A percentile compares a stretch with the other conserved stretches of the same genome.
Evolutionary conservation across 306 rosid species (phyloP).

Genomic region (Medicago arabica): DNA sequence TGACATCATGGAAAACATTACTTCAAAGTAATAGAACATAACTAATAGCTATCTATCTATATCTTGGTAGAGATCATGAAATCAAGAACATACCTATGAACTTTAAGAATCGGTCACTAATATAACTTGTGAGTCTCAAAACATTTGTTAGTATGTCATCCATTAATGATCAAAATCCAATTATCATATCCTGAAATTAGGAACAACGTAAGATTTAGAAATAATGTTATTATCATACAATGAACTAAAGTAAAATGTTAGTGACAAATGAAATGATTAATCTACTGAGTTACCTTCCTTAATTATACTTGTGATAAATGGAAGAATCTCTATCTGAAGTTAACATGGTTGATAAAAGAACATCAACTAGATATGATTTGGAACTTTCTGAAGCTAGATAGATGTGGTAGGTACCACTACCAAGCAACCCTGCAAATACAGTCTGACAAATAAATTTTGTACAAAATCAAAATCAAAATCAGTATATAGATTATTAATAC

Average conservation of each 20-base stretch:
- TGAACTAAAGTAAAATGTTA: not conserved
- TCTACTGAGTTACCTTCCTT: not conserved
- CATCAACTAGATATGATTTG: not conserved
- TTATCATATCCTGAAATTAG: slow-evolving; percentile 52
- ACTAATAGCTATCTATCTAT: too few relatives aligned
- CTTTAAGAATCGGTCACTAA: slow-evolving; percentile 53
- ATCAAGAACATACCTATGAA: slow-evolving; percentile 50
- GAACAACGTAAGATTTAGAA: slow-evolving; percentile 34
- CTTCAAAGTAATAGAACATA: too few relatives aligned
- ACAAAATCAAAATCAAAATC: too few relatives aligned
- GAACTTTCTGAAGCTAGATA: not conserved
- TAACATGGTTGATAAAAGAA: not conserved
- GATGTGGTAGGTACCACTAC: not conserved
- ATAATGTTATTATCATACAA: not conserved
- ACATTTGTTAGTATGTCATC: slow-evolving; percentile 59
- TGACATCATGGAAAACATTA: slow-evolving; percentile 36
- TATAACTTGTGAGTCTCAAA: slow-evolving; percentile 56
- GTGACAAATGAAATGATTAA: not conserved
- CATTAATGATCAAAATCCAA: slow-evolving; percentile 49
- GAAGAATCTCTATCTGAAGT: not conserved
- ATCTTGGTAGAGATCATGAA: too few relatives aligned
- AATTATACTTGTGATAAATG: not conserved
- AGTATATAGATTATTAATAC: not conserved
- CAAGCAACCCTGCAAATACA: slow-evolving; percentile 47
- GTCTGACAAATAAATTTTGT: not conserved